These are phyloP conservation scores for Rhododendron simsii DNA, from an alignment of 148 eudicot species.

Conservation along the genomic window DNA sequence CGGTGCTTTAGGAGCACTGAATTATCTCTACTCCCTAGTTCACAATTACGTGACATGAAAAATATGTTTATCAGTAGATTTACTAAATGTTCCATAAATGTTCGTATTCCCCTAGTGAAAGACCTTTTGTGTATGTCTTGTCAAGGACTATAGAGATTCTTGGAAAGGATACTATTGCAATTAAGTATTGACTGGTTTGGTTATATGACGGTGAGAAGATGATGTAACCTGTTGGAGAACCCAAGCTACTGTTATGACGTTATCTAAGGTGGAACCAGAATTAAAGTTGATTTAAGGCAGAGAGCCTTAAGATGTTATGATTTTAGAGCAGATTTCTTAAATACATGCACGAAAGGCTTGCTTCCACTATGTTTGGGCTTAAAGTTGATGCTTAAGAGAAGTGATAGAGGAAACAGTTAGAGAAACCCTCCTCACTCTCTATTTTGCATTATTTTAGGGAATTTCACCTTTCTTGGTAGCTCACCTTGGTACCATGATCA, in stretches of 20 bases:
- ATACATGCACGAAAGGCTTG: not conserved
- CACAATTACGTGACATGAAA: not conserved
- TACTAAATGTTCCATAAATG: not conserved
- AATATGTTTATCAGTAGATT: not conserved
- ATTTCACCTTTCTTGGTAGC: not conserved
- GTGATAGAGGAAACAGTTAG: not conserved
- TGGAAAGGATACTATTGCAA: not conserved
- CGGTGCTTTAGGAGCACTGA: no score
- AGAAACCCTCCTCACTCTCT: not conserved
- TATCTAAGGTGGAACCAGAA: not conserved
- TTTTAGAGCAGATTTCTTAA: not conserved
- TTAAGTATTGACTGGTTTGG: not conserved
- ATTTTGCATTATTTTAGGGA: not conserved
- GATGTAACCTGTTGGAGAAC: not conserved
- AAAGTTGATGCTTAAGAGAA: not conserved
- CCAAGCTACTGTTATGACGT: not conserved
- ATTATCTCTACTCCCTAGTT: not conserved
- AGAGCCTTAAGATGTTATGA: not conserved
- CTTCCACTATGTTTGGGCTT: conserved; percentile 1
- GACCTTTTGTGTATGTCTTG: not conserved
- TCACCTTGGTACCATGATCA: not conserved
- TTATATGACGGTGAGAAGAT: not conserved
- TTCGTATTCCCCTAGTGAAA: not conserved
- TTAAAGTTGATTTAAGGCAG: not conserved
- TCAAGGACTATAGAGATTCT: not conserved